Base-by-base conservation (phyloP, 805 yeast genomes). In the Teunomyces cretensis region DNA sequence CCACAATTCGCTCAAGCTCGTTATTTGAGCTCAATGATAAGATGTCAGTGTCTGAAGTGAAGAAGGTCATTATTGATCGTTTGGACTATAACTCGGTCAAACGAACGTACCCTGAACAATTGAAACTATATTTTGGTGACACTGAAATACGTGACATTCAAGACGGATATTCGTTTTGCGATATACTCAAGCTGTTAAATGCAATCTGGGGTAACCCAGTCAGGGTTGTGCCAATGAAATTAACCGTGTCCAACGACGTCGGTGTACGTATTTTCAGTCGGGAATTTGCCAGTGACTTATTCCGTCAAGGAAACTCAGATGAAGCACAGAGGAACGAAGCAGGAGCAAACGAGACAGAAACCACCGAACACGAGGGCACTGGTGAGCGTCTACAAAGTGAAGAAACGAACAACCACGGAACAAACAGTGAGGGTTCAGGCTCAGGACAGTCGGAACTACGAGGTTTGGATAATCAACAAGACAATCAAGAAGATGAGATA, bases 91-190 rank as follows among this genome's bases (percentile, higher is more conserved):
- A 42, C 6, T 50, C 60, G 12, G 68, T 62, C 1, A 42, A 51
- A 12, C 48, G 68, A 39, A 62, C 67, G 1, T 61, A 57, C 38
- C 52, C 52, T 36, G 67, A 62, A 26, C 67, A 63, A 43, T 38
- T 64, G 12, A 48, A 48, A 22, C 45, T 64, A 13, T 45, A 33
- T 11, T 50, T 47, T 42, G 19, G 47, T 7, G 51, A 41, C 50
- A 17, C 19, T 6, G 38, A 35, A 14, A 35, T 35, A 2, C 28
- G 38, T 12, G 38, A 35, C n/a, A 22, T 35, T 7, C 26, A 35
- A 19, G 38, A 35, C 13, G 38, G 38, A 2, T 35, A 22, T n/a
- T 7, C 38, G 6, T 12, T 35, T 17, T 22, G 26, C 27, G 38
- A 35, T 35, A 22, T 35, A 5, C 38, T 35, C 12, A 35, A 35